Evolutionary conservation across 2,329 filamentous ascomycete genomes (phyloP), one percentile per base, ranked within the genome.

Genomic region (Ophiostoma pallidulum): DNA sequence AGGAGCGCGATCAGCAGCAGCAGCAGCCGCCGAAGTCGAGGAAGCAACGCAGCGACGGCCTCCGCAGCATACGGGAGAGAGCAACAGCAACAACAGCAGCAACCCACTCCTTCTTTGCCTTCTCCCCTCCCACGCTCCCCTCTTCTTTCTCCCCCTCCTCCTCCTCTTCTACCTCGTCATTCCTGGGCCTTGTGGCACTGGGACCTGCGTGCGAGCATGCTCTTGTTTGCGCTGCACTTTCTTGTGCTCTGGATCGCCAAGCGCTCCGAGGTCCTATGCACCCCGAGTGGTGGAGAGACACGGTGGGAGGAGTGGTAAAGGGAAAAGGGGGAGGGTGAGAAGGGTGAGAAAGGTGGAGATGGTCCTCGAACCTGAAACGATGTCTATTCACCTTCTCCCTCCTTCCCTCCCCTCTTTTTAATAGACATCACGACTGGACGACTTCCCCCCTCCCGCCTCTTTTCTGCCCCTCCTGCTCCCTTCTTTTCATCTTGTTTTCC

Each of bases 151-250:
- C 39, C 32, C 2, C 50, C 43, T 26, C 49, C 42, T n/a, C n/a
- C n/a, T n/a, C n/a, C n/a, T n/a, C n/a, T n/a, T n/a, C n/a, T n/a
- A n/a, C n/a, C n/a, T n/a, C n/a, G n/a, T n/a, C n/a, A n/a, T n/a
- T n/a, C n/a, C n/a, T n/a, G n/a, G n/a, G n/a, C n/a, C n/a, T n/a
- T n/a, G 7, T 62, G 57, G 59, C 47, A 48, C 5, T 63, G 60
- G 60, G 60, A 59, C 20, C 67, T 63, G 64, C 56, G 57, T 49
- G 52, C 60, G 8, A 67, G 60, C 48, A 29, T 60, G 12, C 22
- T 56, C n/a, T 48, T 68, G 38, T 45, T 67, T 13, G 54, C 53
- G n/a, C 45, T 67, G 28, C 66, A 69, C 51, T 62, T 64, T 43
- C 24, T 55, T 4, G 54, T 62, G 16, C 44, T 69, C 10, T 62